Conservation (phyloP, 257 asterid genomes). For the Mitragyna speciosa region DNA sequence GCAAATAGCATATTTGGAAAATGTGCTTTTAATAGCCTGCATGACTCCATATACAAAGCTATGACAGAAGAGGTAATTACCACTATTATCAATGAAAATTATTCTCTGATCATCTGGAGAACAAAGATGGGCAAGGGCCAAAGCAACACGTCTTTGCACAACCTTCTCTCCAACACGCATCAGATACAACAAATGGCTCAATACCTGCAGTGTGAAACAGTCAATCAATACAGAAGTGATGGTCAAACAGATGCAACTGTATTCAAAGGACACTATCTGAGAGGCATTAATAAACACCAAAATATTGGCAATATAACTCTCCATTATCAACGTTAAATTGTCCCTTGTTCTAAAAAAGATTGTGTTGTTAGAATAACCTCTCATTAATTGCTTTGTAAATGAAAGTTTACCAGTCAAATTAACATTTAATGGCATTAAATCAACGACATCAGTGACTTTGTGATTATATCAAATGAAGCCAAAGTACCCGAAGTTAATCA, state of each 20-base stretch:
- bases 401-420: neutral
- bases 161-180: conserved; percentile 77
- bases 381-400: neutral
- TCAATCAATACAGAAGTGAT: neutral
- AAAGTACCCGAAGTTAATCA: neutral
- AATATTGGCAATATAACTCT: neutral
- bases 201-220: conserved; percentile 51
- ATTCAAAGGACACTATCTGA: no score
- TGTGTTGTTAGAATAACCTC: neutral
- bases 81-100: conserved; percentile 73
- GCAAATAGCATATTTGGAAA: conserved; percentile 18
- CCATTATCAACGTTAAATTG: neutral
- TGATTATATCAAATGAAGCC: neutral
- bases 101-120: conserved; percentile 82
- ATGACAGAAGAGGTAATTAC: conserved; percentile 37
- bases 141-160: conserved; percentile 77
- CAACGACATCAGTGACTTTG: neutral
- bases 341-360: neutral
- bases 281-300: no score
- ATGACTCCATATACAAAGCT: neutral
- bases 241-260: neutral
- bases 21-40: neutral
- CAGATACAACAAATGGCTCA: conserved; percentile 81
- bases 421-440: neutral
- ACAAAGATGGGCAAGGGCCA: conserved; percentile 96